Conservation (phyloP, 148 eudicot species). For the Chenopodium formosanum region DNA sequence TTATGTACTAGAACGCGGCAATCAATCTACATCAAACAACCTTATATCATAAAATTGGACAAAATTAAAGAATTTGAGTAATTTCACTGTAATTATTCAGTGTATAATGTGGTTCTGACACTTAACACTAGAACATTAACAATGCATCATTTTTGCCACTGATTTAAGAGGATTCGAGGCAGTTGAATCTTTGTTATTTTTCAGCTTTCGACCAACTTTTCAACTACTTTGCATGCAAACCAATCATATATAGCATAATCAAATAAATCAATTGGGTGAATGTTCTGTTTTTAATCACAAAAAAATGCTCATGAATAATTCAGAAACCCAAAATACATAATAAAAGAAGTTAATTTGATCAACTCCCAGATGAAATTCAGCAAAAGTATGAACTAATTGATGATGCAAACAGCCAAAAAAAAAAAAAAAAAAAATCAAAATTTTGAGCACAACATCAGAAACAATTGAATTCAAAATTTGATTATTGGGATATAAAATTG, state of each 20-base stretch:
- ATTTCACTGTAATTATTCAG: not conserved
- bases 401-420: not conserved
- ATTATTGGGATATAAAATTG: not conserved
- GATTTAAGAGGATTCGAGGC: not conserved
- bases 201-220: not conserved
- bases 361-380: slow-evolving; percentile 1
- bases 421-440: not conserved
- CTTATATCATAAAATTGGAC: not conserved
- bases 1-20: slow-evolving; percentile 18
- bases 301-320: no score
- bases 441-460: not conserved
- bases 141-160: not conserved
- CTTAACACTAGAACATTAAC: not conserved
- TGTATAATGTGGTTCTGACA: not conserved
- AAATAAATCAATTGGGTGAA: not conserved
- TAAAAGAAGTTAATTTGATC: not conserved
- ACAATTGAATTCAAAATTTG: not conserved
- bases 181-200: not conserved
- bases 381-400: not conserved
- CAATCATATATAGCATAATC: not conserved
- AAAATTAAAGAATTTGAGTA: not conserved
- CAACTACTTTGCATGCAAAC: not conserved
- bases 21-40: slow-evolving; percentile 41
- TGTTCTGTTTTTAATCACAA: not conserved
- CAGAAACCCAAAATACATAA: not conserved